Evolutionary conservation across 2,329 filamentous ascomycete species (phyloP).

Genomic region (Exophiala dermatitidis): DNA sequence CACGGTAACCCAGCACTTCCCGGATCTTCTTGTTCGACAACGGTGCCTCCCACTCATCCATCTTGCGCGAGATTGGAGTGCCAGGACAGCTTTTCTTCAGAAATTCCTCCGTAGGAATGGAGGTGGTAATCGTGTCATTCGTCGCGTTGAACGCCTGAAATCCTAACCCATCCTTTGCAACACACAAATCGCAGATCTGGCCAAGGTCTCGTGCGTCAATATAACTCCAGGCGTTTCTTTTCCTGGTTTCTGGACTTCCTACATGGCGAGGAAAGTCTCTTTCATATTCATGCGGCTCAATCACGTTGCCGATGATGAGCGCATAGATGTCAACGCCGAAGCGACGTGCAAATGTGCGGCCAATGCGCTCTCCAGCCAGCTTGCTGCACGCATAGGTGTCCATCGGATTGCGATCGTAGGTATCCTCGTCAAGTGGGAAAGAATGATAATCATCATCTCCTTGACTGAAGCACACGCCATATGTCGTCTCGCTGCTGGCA

Average conservation of each 20-base stretch:
- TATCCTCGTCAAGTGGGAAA: conserved; percentile 54
- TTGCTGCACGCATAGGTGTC: conserved; percentile 57
- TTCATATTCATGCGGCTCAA: conserved; percentile 56
- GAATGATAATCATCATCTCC: conserved; percentile 50
- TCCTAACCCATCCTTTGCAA: conserved; percentile 49
- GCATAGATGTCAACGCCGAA: conserved; percentile 54
- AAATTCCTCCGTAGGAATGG: conserved; percentile 46
- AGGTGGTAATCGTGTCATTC: conserved; percentile 55
- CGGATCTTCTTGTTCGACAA: conserved; percentile 55
- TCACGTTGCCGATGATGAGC: conserved; percentile 54
- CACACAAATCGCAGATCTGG: conserved; percentile 51
- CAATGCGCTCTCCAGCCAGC: conserved; percentile 52
- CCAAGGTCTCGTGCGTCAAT: conserved; percentile 57
- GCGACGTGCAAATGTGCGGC: conserved; percentile 50
- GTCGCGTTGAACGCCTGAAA: conserved; percentile 60
- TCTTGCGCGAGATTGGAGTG: conserved; percentile 47
- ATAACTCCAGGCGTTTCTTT: conserved; percentile 56
- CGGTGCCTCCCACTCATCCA: conserved; percentile 54
- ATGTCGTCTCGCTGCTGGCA: conserved; percentile 53
- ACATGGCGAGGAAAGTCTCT: conserved; percentile 48
- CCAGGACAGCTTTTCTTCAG: conserved; percentile 45
- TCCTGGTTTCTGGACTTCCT: conserved; percentile 44
- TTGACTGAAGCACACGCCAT: conserved; percentile 56
- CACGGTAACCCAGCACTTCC: conserved; percentile 52
- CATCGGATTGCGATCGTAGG: conserved; percentile 52